Conservation (phyloP, 495 filamentous ascomycete genomes). For the Xanthoparmelia taractica region DNA sequence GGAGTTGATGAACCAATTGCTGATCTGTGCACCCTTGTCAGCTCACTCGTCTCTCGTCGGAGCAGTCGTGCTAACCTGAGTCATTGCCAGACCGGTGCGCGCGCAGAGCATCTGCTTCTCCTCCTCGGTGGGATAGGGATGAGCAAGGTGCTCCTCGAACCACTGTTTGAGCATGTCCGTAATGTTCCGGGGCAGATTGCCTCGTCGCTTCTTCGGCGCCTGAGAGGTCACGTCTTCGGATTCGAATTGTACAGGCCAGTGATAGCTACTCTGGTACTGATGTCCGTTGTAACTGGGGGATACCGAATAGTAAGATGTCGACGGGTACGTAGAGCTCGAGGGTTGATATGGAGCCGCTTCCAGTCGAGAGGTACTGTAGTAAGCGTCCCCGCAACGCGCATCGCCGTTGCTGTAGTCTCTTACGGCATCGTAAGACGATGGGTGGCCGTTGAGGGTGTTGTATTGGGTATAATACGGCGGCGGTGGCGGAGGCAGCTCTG, state of each 20-base stretch:
- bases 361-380: slow-evolving; percentile 4
- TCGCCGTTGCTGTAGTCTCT: slow-evolving; percentile 8
- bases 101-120: slow-evolving; percentile 78
- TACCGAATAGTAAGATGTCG: slow-evolving; percentile 5
- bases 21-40: slow-evolving; percentile 50
- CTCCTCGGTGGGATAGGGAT: slow-evolving; percentile 85
- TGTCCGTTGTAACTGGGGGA: slow-evolving; percentile 19
- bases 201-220: slow-evolving; percentile 57
- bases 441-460: slow-evolving; percentile 8
- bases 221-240: slow-evolving; percentile 36
- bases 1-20: slow-evolving; percentile 96
- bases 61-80: slow-evolving; percentile 49
- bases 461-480: slow-evolving; percentile 9
- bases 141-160: slow-evolving; percentile 67
- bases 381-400: neutral
- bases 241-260: slow-evolving; percentile 28
- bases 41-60: neutral
- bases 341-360: neutral
- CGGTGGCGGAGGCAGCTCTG: slow-evolving; percentile 15
- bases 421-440: slow-evolving; percentile 6
- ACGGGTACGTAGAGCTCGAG: neutral
- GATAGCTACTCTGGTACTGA: slow-evolving; percentile 13
- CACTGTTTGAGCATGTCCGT: slow-evolving; percentile 75
- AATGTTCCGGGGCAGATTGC: slow-evolving; percentile 80
- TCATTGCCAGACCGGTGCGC: slow-evolving; percentile 69